Evolutionary conservation across 148 eudicot species (phyloP).

Genomic region (Rhododendron henanense): DNA sequence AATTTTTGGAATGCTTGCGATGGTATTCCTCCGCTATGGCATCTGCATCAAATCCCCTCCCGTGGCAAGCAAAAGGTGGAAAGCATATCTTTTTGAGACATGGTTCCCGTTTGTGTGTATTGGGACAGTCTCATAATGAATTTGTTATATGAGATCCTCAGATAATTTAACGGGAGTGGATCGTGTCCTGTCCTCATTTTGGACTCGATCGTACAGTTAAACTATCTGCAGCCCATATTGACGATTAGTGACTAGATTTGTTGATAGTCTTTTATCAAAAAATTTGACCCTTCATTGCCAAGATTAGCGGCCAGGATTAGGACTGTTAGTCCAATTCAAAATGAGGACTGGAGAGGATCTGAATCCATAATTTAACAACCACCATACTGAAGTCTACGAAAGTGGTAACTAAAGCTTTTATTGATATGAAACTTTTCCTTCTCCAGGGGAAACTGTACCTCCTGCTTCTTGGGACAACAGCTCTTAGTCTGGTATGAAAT

Average conservation of each 20-base stretch:
- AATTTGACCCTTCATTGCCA: not conserved
- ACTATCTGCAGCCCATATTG: not conserved
- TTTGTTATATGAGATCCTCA: not conserved
- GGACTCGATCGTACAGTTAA: not conserved
- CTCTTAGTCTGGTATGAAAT: constrained; percentile 79
- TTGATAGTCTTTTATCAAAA: not conserved
- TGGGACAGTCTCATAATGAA: not conserved
- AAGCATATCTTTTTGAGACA: not conserved
- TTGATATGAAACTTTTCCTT: not conserved
- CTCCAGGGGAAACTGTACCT: constrained; percentile 78
- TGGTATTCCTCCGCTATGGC: too few species aligned
- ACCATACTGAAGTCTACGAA: not conserved
- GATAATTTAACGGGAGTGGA: not conserved
- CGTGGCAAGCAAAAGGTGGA: not conserved
- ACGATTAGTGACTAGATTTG: not conserved
- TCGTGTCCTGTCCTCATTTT: not conserved
- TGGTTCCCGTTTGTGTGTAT: not conserved
- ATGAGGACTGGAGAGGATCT: not conserved
- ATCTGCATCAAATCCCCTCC: too few species aligned
- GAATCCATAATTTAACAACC: not conserved
- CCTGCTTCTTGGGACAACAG: constrained; percentile 88
- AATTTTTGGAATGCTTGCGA: too few species aligned
- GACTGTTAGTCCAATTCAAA: too few species aligned
- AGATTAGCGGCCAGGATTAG: not conserved
- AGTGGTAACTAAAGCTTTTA: not conserved